Evolutionary conservation across 257 asterid genomes (phyloP), one percentile per base, ranked within the genome.

Genomic region (Salvia miltiorrhiza): DNA sequence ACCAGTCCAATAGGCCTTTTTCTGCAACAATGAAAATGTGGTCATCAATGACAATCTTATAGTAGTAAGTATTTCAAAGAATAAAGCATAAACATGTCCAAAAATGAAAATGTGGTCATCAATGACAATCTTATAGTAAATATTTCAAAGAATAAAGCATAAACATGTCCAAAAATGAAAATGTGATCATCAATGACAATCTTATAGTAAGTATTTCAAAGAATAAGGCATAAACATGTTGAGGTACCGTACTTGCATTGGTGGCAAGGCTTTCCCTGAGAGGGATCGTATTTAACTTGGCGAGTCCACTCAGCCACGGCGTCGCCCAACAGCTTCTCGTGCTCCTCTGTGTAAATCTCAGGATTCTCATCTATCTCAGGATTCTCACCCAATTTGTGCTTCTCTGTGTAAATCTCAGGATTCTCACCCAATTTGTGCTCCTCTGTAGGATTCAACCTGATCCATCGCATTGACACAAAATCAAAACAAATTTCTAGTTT

Each of bases 211-310:
- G 35, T 30, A 30, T 30, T 65, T 64, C 59, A 30, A 3, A 47
- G 23, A 44, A 44, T n/a, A 3, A 44, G 10, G 28, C 16, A 49
- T 49, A 49, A 49, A 17, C n/a, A 0, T 9, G 30, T 9, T 10
- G 16, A 58, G 10, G 23, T 14, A 86, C 95, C 96, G n/a, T n/a
- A n/a, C n/a, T n/a, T 85, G 92, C 96, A 89, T 52, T 87, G 96
- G 74, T 89, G 96, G 71, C 95, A 89, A 64, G 55, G 30, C 83
- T 79, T 89, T 55, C 92, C 92, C 7, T 37, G 43, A 47, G 23
- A 10, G 33, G 81, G 74, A 63, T 89, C 96, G 60, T 87, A 85
- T 0, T 87, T 92, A 37, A 77, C 82, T n/a, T 0, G 8, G 28
- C 87, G 82, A 63, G 63, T 65, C 96, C 96, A 89, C 39, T 70